Conservation (phyloP, 352 stramenopile species). For the Globisporangium cederbergense region DNA sequence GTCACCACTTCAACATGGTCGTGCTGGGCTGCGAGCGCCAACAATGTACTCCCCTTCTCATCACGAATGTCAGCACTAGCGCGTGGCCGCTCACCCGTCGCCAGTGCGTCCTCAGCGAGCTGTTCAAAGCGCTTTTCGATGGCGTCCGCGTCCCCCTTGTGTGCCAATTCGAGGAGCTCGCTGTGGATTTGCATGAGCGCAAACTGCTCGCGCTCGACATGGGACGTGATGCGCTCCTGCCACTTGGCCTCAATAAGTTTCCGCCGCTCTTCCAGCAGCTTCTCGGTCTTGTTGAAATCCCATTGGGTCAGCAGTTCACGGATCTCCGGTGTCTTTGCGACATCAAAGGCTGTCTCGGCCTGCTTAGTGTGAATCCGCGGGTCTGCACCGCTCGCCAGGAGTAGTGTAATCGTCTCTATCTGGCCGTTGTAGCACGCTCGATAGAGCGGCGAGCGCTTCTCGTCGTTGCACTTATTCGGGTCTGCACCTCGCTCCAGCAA, state of each 20-base stretch:
- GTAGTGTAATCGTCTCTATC: constrained; percentile 48
- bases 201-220: constrained; percentile 82
- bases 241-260: constrained; percentile 75
- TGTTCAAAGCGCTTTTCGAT: constrained; percentile 64
- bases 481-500: constrained; percentile 79
- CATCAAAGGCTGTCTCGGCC: constrained; percentile 81
- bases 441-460: constrained; percentile 78
- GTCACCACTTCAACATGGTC: constrained; percentile 57
- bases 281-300: constrained; percentile 69
- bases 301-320: constrained; percentile 58
- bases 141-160: constrained; percentile 37
- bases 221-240: constrained; percentile 81
- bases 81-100: constrained; percentile 54
- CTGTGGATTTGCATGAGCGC: constrained; percentile 80
- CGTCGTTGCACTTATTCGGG: constrained; percentile 86
- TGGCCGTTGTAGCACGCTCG: constrained; percentile 87
- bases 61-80: constrained; percentile 73
- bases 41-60: constrained; percentile 71
- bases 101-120: constrained; percentile 67
- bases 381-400: constrained; percentile 76
- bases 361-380: constrained; percentile 66
- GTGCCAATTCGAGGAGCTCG: constrained; percentile 59
- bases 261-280: constrained; percentile 55
- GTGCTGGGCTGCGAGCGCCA: constrained; percentile 71
- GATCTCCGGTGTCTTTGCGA: constrained; percentile 76